Evolutionary conservation across 83 land plant species (phyloP).

Genomic region (Picea abies): DNA sequence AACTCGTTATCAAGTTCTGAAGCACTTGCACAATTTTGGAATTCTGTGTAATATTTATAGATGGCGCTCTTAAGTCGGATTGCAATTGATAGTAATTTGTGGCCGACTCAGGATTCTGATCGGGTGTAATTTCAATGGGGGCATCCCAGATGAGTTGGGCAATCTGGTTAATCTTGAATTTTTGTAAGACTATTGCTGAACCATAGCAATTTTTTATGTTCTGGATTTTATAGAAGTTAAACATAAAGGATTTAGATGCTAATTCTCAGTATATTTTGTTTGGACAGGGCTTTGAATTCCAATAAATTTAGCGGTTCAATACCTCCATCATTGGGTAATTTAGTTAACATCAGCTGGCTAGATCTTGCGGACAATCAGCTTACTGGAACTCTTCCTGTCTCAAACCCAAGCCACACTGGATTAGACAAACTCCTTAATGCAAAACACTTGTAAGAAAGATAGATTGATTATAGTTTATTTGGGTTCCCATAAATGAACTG

Average conservation of each 20-base stretch:
- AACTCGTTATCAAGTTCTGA: background rate
- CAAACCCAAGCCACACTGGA: slow-evolving; percentile 28
- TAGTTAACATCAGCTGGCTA: slow-evolving; percentile 55
- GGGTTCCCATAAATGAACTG: too few relatives aligned
- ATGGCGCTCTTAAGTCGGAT: background rate
- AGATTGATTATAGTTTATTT: too few relatives aligned
- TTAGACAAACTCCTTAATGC: slow-evolving; percentile 45
- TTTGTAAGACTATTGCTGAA: slow-evolving; percentile 19
- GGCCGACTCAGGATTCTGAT: slow-evolving; percentile 27
- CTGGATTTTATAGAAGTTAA: too few relatives aligned
- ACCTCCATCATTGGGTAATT: slow-evolving; percentile 53
- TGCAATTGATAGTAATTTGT: background rate
- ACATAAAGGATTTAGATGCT: too few relatives aligned
- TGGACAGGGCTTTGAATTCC: slow-evolving; percentile 49
- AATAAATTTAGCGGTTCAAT: slow-evolving; percentile 53
- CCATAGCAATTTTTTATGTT: background rate
- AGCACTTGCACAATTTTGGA: background rate
- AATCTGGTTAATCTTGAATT: slow-evolving; percentile 17
- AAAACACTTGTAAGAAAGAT: slow-evolving; percentile 58
- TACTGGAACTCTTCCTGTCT: slow-evolving; percentile 52
- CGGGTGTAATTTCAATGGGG: slow-evolving; percentile 39
- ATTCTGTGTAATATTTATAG: background rate
- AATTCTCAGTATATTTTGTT: too few relatives aligned
- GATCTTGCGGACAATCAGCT: slow-evolving; percentile 61
- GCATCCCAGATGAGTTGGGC: slow-evolving; percentile 27